Percentiles rank a stretch among this genome's conserved stretches.
Conservation (phyloP, 805 yeast species). For the Candida rishiriensis region DNA sequence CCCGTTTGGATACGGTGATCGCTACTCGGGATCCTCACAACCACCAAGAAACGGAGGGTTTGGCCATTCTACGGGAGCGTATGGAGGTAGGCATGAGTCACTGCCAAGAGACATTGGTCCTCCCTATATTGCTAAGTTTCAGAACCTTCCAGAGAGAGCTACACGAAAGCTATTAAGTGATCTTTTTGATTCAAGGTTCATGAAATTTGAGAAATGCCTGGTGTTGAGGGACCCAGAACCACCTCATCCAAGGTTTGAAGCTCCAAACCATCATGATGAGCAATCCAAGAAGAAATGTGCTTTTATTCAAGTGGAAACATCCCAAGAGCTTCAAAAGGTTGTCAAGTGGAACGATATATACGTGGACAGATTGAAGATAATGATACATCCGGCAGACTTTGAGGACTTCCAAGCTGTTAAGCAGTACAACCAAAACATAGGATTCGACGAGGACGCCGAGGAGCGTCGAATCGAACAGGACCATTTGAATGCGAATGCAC, state of each 20-base stretch:
- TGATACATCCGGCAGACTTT: slow-evolving; percentile 33
- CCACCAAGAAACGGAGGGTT: slow-evolving; percentile 3
- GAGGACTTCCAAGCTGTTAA: slow-evolving; percentile 35
- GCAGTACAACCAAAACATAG: slow-evolving; percentile 22
- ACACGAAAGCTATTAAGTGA: slow-evolving; percentile 50
- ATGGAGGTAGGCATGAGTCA: slow-evolving; percentile 10
- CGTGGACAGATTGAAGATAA: slow-evolving; percentile 32
- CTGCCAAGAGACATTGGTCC: slow-evolving; percentile 31
- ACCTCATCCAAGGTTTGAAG: slow-evolving; percentile 37
- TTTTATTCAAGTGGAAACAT: slow-evolving; percentile 52
- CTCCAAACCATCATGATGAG: slow-evolving; percentile 26
- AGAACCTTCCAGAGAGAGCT: slow-evolving; percentile 54
- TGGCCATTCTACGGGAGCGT: slow-evolving; percentile 1
- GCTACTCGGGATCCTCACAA: neutral
- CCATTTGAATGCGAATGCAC: no score
- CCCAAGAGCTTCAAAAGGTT: slow-evolving; percentile 51
- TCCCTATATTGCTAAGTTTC: slow-evolving; percentile 62
- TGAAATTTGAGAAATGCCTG: slow-evolving; percentile 54
- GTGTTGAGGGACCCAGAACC: slow-evolving; percentile 38
- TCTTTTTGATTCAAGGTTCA: slow-evolving; percentile 58
- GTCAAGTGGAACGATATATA: slow-evolving; percentile 58
- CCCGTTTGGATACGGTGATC: slow-evolving; percentile 6
- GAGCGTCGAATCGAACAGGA: slow-evolving; percentile 14
- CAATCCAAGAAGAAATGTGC: slow-evolving; percentile 50
- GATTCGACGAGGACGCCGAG: slow-evolving; percentile 25